Evolutionary conservation across 2,329 filamentous ascomycete species (phyloP).

Genomic region (Fusarium euwallaceae): DNA sequence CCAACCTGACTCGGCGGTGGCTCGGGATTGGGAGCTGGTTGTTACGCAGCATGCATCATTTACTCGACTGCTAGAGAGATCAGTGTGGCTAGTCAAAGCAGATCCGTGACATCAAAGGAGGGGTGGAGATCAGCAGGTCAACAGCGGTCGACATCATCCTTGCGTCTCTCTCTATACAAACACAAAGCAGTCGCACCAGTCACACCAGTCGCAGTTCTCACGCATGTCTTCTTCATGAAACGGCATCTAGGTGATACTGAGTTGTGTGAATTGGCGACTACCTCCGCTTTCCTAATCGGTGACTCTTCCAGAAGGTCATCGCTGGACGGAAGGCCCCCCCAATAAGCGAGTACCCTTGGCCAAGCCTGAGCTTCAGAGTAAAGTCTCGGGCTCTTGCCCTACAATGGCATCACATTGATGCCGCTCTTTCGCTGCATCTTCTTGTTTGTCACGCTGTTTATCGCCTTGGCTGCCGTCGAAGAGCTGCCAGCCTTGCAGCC

Average conservation of each 20-base stretch:
- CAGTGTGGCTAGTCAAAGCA: neutral
- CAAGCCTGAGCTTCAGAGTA: neutral
- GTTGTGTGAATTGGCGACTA: neutral
- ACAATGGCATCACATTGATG: conserved; percentile 54
- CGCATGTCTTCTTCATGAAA: too few relatives aligned
- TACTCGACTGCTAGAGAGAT: neutral
- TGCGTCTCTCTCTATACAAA: too few relatives aligned
- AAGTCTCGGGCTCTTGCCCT: neutral
- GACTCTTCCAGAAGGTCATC: neutral
- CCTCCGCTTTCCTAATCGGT: neutral
- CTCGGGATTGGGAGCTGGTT: neutral
- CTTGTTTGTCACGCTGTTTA: conserved; percentile 33
- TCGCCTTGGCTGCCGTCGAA: conserved; percentile 38
- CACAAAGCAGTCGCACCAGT: too few relatives aligned
- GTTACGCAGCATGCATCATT: neutral
- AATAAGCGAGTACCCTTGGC: neutral
- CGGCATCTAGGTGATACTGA: neutral
- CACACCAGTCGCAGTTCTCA: too few relatives aligned
- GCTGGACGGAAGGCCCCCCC: neutral
- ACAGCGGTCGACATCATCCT: too few relatives aligned
- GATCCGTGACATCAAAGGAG: neutral
- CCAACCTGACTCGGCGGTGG: neutral
- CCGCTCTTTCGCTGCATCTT: conserved; percentile 52
- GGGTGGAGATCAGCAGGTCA: too few relatives aligned
- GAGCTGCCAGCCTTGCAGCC: conserved; percentile 51